Conservation (phyloP, 257 asterid species). For the Solanum tarijense region DNA sequence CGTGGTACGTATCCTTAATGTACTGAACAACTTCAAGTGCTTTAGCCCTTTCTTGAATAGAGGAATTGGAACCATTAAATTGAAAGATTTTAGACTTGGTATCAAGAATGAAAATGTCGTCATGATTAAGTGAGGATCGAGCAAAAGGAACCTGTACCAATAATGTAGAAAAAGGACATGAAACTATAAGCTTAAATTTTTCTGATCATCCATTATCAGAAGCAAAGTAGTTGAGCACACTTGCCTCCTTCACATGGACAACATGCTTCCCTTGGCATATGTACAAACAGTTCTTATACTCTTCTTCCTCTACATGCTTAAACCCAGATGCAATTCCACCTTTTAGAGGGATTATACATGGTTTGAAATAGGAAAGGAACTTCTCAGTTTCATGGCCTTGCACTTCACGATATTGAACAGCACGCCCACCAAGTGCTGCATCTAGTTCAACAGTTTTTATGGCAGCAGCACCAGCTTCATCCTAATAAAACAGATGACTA, state of each 20-base stretch:
- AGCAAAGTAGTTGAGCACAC: conserved; percentile 9
- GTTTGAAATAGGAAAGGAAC: conserved; percentile 96
- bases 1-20: conserved; percentile 88
- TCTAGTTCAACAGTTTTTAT: conserved; percentile 82
- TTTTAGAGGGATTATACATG: conserved; percentile 93
- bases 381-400: conserved; percentile 97
- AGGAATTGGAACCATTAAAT: conserved; percentile 93
- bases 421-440: conserved; percentile 96
- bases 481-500: conserved; percentile 32
- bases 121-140: conserved; percentile 94
- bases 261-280: conserved; percentile 96
- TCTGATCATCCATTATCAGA: not conserved
- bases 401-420: conserved; percentile 94
- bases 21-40: conserved; percentile 98
- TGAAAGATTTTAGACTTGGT: conserved; percentile 85
- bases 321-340: conserved; percentile 96
- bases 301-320: conserved; percentile 70
- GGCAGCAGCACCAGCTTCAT: conserved; percentile 92
- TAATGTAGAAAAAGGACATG: conserved; percentile 9
- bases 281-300: conserved; percentile 64
- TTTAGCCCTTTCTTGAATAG: conserved; percentile 99
- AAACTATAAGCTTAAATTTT: not conserved
- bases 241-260: conserved; percentile 92
- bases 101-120: conserved; percentile 91
- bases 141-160: conserved; percentile 73